Percentiles rank a stretch among this genome's conserved stretches.
phyloP scores from a whole-genome alignment of 495 filamentous ascomycete species.

The Barbatosphaeria neglecta region DNA sequence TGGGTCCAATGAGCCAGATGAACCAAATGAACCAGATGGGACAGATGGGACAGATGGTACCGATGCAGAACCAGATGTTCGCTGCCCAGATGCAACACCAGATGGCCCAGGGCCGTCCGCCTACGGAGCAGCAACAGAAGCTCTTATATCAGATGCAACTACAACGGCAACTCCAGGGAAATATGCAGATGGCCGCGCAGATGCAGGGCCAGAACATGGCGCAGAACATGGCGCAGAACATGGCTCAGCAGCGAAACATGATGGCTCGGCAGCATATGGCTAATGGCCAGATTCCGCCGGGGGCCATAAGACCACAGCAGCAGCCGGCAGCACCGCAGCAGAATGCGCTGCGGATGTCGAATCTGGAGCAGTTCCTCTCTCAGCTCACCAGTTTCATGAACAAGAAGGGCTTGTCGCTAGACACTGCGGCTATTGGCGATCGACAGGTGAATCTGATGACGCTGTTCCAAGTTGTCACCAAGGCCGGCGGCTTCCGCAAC shows the following conservation, averaged over 20 bases:
- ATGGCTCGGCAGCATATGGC: constrained; percentile 24
- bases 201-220: constrained; percentile 32
- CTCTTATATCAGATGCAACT: constrained; percentile 54
- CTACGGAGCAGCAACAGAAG: constrained; percentile 45
- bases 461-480: constrained; percentile 64
- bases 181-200: constrained; percentile 37
- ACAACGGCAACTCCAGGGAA: constrained; percentile 52
- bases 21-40: constrained; percentile 14
- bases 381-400: constrained; percentile 62
- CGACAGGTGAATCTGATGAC: constrained; percentile 59
- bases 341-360: constrained; percentile 1
- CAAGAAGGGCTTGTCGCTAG: constrained; percentile 53
- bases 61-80: constrained; percentile 26
- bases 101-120: constrained; percentile 38
- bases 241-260: constrained; percentile 35
- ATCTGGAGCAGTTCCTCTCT: constrained; percentile 65
- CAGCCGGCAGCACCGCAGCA: constrained; percentile 6
- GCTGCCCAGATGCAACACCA: constrained; percentile 44
- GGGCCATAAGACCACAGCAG: constrained; percentile 9
- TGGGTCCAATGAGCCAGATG: no score
- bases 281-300: constrained; percentile 13
- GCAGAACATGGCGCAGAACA: constrained; percentile 29
- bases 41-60: constrained; percentile 32
- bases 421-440: constrained; percentile 59
- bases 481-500: constrained; percentile 62